phyloP scores from a whole-genome alignment of 371 early-diverging fungal species.

The Mycotypha africana region DNA sequence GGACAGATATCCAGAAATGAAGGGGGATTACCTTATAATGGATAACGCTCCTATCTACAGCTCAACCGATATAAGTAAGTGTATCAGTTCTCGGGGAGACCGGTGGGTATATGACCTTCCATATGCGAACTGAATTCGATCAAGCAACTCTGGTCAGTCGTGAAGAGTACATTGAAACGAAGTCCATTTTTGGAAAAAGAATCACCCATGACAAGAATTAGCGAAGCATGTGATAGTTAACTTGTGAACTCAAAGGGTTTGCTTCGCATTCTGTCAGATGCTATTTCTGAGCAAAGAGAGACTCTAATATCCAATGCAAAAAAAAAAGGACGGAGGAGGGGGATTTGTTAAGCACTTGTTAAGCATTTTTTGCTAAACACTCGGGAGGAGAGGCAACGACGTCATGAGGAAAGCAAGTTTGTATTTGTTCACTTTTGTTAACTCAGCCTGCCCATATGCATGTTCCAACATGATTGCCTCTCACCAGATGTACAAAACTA shows the following conservation, averaged over 20 bases:
- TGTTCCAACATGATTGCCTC: too few relatives aligned
- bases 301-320: too few relatives aligned
- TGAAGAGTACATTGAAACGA: slow-evolving; percentile 8
- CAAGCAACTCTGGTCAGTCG: slow-evolving; percentile 5
- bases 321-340: too few relatives aligned
- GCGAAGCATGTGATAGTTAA: slow-evolving; percentile 4
- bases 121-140: slow-evolving; percentile 6
- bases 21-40: slow-evolving; percentile 23
- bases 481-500: too few relatives aligned
- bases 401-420: too few relatives aligned
- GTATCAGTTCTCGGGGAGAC: slow-evolving; percentile 18
- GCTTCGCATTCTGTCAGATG: not conserved
- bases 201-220: slow-evolving; percentile 4
- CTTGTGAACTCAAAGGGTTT: slow-evolving; percentile 1
- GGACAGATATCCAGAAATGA: slow-evolving; percentile 24
- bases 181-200: slow-evolving; percentile 9
- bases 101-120: slow-evolving; percentile 10
- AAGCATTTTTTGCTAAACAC: too few relatives aligned
- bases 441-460: too few relatives aligned
- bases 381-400: too few relatives aligned
- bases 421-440: too few relatives aligned
- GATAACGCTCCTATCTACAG: slow-evolving; percentile 21
- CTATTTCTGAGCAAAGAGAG: too few relatives aligned
- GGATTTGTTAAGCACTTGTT: too few relatives aligned
- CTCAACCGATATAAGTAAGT: slow-evolving; percentile 17